Base-by-base conservation (phyloP, 345 rosid species). In the Syzygium aromaticum region DNA sequence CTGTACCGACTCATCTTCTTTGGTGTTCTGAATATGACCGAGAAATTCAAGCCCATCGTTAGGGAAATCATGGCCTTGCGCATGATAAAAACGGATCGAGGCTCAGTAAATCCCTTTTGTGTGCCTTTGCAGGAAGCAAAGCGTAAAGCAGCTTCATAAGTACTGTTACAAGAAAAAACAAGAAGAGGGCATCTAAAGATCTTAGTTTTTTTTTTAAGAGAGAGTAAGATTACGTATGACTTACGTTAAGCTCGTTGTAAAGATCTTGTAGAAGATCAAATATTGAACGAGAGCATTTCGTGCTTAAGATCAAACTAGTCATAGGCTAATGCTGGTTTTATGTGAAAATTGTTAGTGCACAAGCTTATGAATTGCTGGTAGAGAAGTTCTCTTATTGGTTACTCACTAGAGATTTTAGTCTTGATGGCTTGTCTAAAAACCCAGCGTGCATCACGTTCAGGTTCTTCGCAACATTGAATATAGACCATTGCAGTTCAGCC, bases 1-100 rank as follows among this genome's bases (percentile, higher is more conserved):
- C 1, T 90, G 4, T 94, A 93, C 84, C 85, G 93, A 11, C 23
- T 88, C 54, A 7, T 93, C 22, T 92, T 94, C 88, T 78, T 90
- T 82, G 83, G n/a, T 46, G 88, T 92, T 28, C 73, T 91, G 51
- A 88, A 91, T 90, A 49, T 28, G 15, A 51, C 25, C 10, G 93
- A 90, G 86, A 93, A 89, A 86, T 33, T 88, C 33, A 92, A 90
- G 87, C 90, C 89, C 7, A 3, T 57, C 27, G 38, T 89, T 77
- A 14, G 15, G 25, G 87, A 51, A 17, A 88, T 86, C 54, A 9
- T 52, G 5, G 38, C 88, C 14, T 22, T 51, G 77, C 21, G 82
- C 23, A 46, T 10, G 9, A 80, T 80, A 57, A 77, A 84, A 86
- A 64, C 38, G 7, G 73, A 78, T 33, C 87, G 86, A 25, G 49